Conservation (phyloP, 106 monocot genomes). For the Apostasia ramifera region DNA sequence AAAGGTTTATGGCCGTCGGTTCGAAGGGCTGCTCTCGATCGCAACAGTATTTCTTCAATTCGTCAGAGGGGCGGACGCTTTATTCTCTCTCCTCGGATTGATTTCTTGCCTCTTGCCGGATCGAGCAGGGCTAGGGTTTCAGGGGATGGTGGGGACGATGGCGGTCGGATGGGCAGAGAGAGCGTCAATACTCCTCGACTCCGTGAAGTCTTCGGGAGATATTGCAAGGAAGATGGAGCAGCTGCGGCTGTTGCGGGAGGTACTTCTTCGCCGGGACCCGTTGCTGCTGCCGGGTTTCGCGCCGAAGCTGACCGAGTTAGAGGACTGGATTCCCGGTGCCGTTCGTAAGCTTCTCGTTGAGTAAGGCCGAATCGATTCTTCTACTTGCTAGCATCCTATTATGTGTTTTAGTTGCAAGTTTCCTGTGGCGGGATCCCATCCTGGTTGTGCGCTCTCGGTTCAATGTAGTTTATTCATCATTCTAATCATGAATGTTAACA, state of each 20-base stretch:
- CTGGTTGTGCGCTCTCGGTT: neutral
- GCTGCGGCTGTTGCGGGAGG: conserved; percentile 53
- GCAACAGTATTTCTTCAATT: too few species aligned
- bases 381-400: neutral
- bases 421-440: neutral
- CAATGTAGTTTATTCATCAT: neutral
- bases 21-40: too few species aligned
- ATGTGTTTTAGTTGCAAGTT: neutral
- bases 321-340: conserved; percentile 41
- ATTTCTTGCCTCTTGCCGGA: neutral
- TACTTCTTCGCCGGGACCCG: conserved; percentile 41
- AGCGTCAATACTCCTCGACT: conserved; percentile 32
- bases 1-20: too few species aligned
- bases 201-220: conserved; percentile 22
- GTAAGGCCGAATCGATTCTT: conserved; percentile 34
- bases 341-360: conserved; percentile 62
- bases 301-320: conserved; percentile 46
- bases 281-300: conserved; percentile 45
- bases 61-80: too few species aligned
- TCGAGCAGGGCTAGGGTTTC: conserved; percentile 14
- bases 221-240: conserved; percentile 44
- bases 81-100: too few species aligned
- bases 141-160: conserved; percentile 36
- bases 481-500: neutral
- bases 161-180: conserved; percentile 38